Base-by-base conservation (phyloP, 768 basidiomycete species). In the Calocera cornea region DNA sequence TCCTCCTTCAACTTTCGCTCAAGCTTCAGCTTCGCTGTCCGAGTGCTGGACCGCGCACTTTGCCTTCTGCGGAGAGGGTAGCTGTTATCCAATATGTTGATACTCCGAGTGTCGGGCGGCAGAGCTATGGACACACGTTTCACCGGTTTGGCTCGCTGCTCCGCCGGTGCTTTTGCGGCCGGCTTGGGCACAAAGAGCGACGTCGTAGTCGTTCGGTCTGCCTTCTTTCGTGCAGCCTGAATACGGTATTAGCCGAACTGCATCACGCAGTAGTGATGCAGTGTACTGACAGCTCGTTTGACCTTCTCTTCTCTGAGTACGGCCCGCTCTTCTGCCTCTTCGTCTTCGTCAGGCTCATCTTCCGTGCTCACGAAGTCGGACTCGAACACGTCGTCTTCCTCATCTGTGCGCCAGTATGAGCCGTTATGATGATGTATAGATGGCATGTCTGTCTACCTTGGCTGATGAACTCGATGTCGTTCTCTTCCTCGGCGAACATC, bases 351-450 rank as follows among this genome's bases (percentile, higher is more conserved):
- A n/a, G 82, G 81, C 1, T 82, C 84, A 49, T 90, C 90, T 68
- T 92, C 91, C 0, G 91, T 92, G 70, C 87, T 89, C 69, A 86
- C 88, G 72, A 94, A 93, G 74, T 93, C 91, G 11, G 88, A 89
- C 70, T 83, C 90, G 68, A 91, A 90, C 8, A 87, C 74, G 72
- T 92, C 90, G 70, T 89, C 86, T 74, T 94, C 91, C 65, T 89
- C 91, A 90, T 72, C 60, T 63, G 22, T 16, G 49, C 34, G 27
- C 5, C 24, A 1, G 1, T 24, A 14, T 41, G n/a, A 16, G 34
- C 7, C 24, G 24, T 29, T 1, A 27, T 10, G 12, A 65, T 1
- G 65, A 41, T 64, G 40, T 16, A 22, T 29, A n/a, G 31, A 64
- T 10, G 36, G 14, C 5, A 5, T 38, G 12, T 11, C 31, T n/a